Conservation (phyloP, 768 basidiomycete species). For the Dioszegia hungarica region DNA sequence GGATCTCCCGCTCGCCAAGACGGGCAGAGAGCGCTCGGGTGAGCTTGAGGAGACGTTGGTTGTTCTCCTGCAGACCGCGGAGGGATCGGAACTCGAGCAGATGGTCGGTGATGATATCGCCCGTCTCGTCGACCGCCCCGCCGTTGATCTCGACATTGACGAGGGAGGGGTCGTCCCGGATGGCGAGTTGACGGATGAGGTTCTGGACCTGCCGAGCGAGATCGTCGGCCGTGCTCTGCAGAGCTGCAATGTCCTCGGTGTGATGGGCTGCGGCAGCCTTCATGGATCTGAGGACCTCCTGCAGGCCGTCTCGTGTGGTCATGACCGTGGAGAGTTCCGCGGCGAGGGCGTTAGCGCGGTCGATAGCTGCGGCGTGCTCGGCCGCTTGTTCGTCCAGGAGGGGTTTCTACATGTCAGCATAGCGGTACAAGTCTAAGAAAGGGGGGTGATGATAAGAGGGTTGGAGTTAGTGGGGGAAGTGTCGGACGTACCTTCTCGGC, state of each 20-base stretch:
- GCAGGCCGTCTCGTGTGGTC: constrained; percentile 66
- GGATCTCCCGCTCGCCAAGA: constrained; percentile 74
- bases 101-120: constrained; percentile 78
- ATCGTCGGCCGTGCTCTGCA: constrained; percentile 39
- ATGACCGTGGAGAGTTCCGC: constrained; percentile 71
- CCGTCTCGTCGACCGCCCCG: constrained; percentile 38
- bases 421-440: too few relatives aligned
- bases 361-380: constrained; percentile 78
- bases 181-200: constrained; percentile 70
- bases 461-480: too few relatives aligned
- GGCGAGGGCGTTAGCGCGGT: constrained; percentile 74
- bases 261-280: constrained; percentile 17
- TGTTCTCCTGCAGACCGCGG: constrained; percentile 77
- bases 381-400: constrained; percentile 80
- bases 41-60: constrained; percentile 78
- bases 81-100: constrained; percentile 82
- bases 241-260: constrained; percentile 25
- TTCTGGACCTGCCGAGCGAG: constrained; percentile 63
- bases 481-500: constrained; percentile 73
- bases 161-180: constrained; percentile 77
- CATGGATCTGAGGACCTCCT: constrained; percentile 25
- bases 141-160: constrained; percentile 56
- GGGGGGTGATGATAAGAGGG: too few relatives aligned
- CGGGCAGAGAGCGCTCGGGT: constrained; percentile 74
- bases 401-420: constrained; percentile 62